phyloP scores from a whole-genome alignment of 129 eudicot species.

The Pseudognaphalium luteoalbum region DNA sequence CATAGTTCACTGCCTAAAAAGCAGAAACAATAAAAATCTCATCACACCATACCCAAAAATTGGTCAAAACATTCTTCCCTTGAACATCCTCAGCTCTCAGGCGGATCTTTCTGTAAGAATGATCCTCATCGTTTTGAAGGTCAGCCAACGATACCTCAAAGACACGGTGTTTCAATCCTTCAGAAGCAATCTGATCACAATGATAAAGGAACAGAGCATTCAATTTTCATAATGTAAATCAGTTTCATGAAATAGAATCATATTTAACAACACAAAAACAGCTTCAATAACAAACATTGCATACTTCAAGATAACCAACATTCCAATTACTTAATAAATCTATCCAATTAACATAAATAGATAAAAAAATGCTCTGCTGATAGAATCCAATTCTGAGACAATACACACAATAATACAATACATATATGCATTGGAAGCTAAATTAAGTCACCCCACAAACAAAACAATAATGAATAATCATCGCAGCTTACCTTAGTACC shows the following conservation, averaged over 20 bases:
- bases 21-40: not conserved
- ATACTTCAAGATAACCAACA: no score
- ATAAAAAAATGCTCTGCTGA: not conserved
- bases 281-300: no score
- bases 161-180: slow-evolving; percentile 75
- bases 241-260: not conserved
- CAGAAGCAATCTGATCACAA: slow-evolving; percentile 61
- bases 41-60: slow-evolving; percentile 52
- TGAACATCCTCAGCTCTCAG: slow-evolving; percentile 73
- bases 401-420: not conserved
- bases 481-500: slow-evolving; percentile 55
- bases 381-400: not conserved
- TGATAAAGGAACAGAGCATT: not conserved
- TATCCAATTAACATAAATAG: not conserved
- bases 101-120: slow-evolving; percentile 69
- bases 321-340: not conserved
- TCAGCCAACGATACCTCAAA: slow-evolving; percentile 72
- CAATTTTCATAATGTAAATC: not conserved
- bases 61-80: slow-evolving; percentile 70
- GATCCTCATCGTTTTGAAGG: slow-evolving; percentile 70
- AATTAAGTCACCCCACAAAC: not conserved
- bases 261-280: no score
- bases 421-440: no score
- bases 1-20: not conserved
- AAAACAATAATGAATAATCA: not conserved